Evolutionary conservation across 768 basidiomycete species (phyloP).

Genomic region (Tephrocybe sp.): DNA sequence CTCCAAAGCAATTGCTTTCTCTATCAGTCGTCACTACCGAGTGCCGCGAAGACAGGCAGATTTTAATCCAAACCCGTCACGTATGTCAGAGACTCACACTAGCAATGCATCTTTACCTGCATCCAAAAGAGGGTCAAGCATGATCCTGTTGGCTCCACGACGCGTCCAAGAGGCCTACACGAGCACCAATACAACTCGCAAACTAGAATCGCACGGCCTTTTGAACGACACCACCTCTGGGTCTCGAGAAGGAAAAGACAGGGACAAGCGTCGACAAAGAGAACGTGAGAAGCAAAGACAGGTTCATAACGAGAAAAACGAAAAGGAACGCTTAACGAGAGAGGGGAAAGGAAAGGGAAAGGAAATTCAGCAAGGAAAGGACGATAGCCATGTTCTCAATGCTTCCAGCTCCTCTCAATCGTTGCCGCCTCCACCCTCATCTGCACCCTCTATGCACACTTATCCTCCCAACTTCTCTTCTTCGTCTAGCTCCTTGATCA

Average conservation of each 20-base stretch:
- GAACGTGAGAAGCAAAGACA: conserved; percentile 21
- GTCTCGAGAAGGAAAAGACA: conserved; percentile 24
- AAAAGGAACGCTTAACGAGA: conserved; percentile 23
- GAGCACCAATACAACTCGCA: conserved; percentile 69
- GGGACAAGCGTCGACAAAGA: conserved; percentile 26
- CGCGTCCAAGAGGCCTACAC: conserved; percentile 79
- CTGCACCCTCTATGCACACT: conserved; percentile 20
- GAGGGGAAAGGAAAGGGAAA: conserved; percentile 25
- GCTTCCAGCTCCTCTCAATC: conserved; percentile 3
- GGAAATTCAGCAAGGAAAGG: conserved; percentile 21
- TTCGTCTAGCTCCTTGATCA: conserved; percentile 3
- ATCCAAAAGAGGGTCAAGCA: conserved; percentile 32
- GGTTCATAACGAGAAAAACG: conserved; percentile 25
- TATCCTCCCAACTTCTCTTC: conserved; percentile 11
- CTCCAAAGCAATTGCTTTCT: conserved; percentile 76
- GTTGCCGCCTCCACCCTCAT: conserved; percentile 18
- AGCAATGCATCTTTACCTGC: conserved; percentile 5
- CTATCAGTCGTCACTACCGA: conserved; percentile 64
- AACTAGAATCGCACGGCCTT: conserved; percentile 64
- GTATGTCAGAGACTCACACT: conserved; percentile 13
- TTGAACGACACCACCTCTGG: conserved; percentile 44
- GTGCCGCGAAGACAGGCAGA: conserved; percentile 15
- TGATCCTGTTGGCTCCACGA: conserved; percentile 70
- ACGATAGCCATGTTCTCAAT: conserved; percentile 19
- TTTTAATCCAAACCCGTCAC: conserved; percentile 15